These are phyloP conservation scores for Backusella circina DNA, from an alignment of 192 early-diverging fungal genomes.

Conservation along the genomic window DNA sequence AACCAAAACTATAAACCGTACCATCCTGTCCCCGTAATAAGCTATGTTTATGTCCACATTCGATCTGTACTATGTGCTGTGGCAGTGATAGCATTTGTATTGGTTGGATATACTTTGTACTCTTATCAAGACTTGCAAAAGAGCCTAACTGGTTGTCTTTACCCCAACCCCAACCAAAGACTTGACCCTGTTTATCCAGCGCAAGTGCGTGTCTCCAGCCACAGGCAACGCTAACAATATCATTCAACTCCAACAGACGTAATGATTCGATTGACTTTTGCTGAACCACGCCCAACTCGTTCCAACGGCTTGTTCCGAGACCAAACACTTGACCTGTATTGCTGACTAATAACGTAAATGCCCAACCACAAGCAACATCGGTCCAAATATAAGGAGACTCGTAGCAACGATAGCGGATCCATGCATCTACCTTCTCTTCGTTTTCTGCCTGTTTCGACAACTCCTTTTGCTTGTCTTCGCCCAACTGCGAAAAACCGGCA, in stretches of 20 bases:
- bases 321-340: slow-evolving; percentile 36
- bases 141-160: slow-evolving; percentile 55
- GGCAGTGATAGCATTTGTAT: slow-evolving; percentile 17
- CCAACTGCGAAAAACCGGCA: slow-evolving; percentile 12
- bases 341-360: slow-evolving; percentile 41
- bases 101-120: slow-evolving; percentile 20
- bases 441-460: not conserved
- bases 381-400: slow-evolving; percentile 19
- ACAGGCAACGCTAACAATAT: slow-evolving; percentile 50
- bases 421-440: not conserved
- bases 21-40: slow-evolving; percentile 43
- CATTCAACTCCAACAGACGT: slow-evolving; percentile 5
- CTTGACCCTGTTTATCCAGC: slow-evolving; percentile 34
- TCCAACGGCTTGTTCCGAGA: slow-evolving; percentile 51
- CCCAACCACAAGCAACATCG: slow-evolving; percentile 64
- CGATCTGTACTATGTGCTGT: slow-evolving; percentile 44
- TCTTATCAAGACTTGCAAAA: not conserved
- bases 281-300: slow-evolving; percentile 47
- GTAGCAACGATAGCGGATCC: not conserved
- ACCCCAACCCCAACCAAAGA: slow-evolving; percentile 55
- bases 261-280: slow-evolving; percentile 6
- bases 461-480: slow-evolving; percentile 3
- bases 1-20: slow-evolving; percentile 50
- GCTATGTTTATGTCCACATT: slow-evolving; percentile 65
- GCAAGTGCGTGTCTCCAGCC: slow-evolving; percentile 65